A percentile compares a stretch with the other conserved stretches of the same genome.
Evolutionary conservation across 2,329 filamentous ascomycete species (phyloP).

Genomic region (Myriosclerotinia duriaeana): DNA sequence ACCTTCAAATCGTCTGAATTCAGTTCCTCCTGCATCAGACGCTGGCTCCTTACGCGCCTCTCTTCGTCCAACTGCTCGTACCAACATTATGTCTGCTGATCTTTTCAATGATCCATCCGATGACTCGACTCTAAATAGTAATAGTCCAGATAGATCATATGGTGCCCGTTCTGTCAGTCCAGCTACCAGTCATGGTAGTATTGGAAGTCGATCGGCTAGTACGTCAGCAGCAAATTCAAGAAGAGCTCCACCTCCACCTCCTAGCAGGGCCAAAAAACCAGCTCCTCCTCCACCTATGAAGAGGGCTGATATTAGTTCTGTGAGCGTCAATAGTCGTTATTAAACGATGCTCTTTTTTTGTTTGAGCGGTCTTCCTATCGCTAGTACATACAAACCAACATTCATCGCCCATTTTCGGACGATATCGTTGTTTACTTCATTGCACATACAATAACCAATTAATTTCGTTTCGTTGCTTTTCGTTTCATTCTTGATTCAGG

Average conservation of each 20-base stretch:
- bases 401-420: background rate
- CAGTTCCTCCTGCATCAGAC: constrained; percentile 46
- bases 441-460: constrained; percentile 9
- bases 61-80: constrained; percentile 37
- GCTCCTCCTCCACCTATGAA: constrained; percentile 65
- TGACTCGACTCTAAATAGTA: constrained; percentile 50
- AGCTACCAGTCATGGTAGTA: constrained; percentile 52
- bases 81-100: constrained; percentile 36
- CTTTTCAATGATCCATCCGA: constrained; percentile 53
- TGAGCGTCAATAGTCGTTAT: constrained; percentile 11
- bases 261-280: constrained; percentile 63
- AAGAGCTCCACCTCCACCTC: constrained; percentile 62
- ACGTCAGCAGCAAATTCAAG: constrained; percentile 44
- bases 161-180: constrained; percentile 54
- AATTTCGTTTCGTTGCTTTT: background rate
- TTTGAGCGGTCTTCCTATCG: background rate
- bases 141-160: constrained; percentile 50
- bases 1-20: constrained; percentile 50
- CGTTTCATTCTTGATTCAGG: no score
- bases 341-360: background rate
- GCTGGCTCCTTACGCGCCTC: constrained; percentile 43
- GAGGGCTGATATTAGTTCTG: constrained; percentile 44
- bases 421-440: background rate
- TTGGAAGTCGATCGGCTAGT: constrained; percentile 52
- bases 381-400: constrained; percentile 12